phyloP scores from a whole-genome alignment of 441 rosid species.

The Populus hybrid region DNA sequence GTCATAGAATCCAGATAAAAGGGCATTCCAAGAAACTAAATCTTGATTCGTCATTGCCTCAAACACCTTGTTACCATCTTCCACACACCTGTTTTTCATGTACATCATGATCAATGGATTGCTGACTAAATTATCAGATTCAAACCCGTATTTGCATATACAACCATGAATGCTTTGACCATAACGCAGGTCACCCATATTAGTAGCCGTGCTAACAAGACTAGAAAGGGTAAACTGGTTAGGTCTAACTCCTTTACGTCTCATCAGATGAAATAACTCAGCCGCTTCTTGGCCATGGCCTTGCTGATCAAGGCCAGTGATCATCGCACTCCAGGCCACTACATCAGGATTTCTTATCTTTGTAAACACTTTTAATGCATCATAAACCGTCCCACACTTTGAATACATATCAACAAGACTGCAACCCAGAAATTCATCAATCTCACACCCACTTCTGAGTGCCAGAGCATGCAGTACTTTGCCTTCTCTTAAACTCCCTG shows the following conservation, averaged over 20 bases:
- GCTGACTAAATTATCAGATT: slow-evolving; percentile 30
- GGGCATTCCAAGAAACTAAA: slow-evolving; percentile 43
- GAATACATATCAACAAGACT: slow-evolving; percentile 45
- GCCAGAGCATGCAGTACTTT: slow-evolving; percentile 38
- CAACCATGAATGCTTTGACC: slow-evolving; percentile 42
- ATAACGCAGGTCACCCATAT: slow-evolving; percentile 23
- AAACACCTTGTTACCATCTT: slow-evolving; percentile 35
- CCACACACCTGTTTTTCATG: slow-evolving; percentile 29
- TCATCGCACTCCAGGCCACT: slow-evolving; percentile 43
- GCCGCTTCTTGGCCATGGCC: slow-evolving; percentile 34
- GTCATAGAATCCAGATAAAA: slow-evolving; percentile 33
- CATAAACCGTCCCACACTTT: slow-evolving; percentile 35
- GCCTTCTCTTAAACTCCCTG: slow-evolving; percentile 31
- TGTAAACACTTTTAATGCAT: slow-evolving; percentile 39
- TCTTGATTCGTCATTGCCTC: slow-evolving; percentile 28
- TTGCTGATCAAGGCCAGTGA: slow-evolving; percentile 38
- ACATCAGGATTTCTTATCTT: slow-evolving; percentile 36
- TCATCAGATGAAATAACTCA: slow-evolving; percentile 35
- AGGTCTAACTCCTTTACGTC: slow-evolving; percentile 33
- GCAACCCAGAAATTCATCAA: slow-evolving; percentile 37
- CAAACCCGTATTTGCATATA: slow-evolving; percentile 37
- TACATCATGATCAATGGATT: slow-evolving; percentile 47
- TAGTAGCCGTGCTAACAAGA: slow-evolving; percentile 31
- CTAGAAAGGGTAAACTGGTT: slow-evolving; percentile 33
- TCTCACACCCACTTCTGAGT: slow-evolving; percentile 31